These are phyloP conservation scores for Moesziomyces aphidis DNA, from an alignment of 1,284 basidiomycete species.

Conservation along the genomic window DNA sequence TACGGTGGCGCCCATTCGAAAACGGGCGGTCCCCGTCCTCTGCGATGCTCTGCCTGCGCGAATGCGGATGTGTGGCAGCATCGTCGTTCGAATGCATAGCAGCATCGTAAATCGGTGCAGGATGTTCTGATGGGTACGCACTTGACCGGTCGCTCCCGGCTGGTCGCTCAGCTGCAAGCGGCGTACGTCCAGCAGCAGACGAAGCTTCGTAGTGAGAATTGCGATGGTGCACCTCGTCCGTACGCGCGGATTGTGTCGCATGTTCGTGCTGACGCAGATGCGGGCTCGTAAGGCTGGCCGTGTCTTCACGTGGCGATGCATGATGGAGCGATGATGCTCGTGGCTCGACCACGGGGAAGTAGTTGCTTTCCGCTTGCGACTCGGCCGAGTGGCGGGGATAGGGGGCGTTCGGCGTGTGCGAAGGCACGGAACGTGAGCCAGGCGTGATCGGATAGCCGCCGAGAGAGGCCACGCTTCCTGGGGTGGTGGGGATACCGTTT, in stretches of 20 bases:
- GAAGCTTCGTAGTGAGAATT: constrained; percentile 2
- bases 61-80: constrained; percentile 28
- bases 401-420: constrained; percentile 18
- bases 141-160: constrained; percentile 4
- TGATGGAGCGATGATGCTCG: constrained; percentile 6
- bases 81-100: constrained; percentile 9
- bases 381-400: constrained; percentile 10
- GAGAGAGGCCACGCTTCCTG: constrained; percentile 20
- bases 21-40: constrained; percentile 4
- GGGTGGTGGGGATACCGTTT: constrained; percentile 26
- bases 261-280: constrained; percentile 20
- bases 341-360: constrained; percentile 28
- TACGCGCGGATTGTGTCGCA: background rate
- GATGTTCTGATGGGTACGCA: constrained; percentile 1
- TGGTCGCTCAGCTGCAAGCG: constrained; percentile 13
- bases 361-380: constrained; percentile 30
- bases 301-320: constrained; percentile 7
- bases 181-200: constrained; percentile 8
- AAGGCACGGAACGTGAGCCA: constrained; percentile 29
- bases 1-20: constrained; percentile 9
- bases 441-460: constrained; percentile 35
- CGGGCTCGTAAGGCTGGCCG: constrained; percentile 25
- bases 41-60: constrained; percentile 3
- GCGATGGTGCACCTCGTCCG: constrained; percentile 1
- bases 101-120: constrained; percentile 12